Evolutionary conservation across 257 asterid genomes (phyloP), one percentile per base, ranked within the genome.

Genomic region (Osmanthus fragrans): DNA sequence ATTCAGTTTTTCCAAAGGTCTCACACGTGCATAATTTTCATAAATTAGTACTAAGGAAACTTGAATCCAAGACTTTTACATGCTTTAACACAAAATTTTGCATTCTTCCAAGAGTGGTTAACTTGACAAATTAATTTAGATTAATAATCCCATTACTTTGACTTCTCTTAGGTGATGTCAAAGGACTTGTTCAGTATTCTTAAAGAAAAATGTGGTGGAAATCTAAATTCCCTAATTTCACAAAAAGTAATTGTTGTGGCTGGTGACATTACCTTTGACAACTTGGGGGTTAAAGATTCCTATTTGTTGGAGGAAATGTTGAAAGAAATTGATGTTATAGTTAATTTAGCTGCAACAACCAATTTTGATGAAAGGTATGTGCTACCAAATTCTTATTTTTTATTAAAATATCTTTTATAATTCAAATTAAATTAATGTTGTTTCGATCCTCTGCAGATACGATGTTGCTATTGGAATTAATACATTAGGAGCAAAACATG

Each of bases 321-420:
- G 88, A 83, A 72, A 72, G 79, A 89, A 81, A 87, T 92, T 23
- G 97, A 92, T 69, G 88, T 93, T 78, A 94, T 95, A 2, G 85
- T 93, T 54, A 95, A 95, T 77, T 80, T 93, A 76, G 99, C 99
- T 73, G 99, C 99, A 75, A 93, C 91, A 1, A 95, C 99, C 74
- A 88, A 91, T 60, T 95, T 95, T 75, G 96, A 95, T 75, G 98
- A 95, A 82, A 93, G 98, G 99, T 94, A 73, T 4, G 21, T 16
- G 7, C 39, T 27, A 11, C 72, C n/a, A 34, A 33, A 58, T 32
- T 7, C 2, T 2, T 19, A 7, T 2, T 19, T 1, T 9, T 30
- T 51, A 8, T 21, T 7, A 9, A n/a, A n/a, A 58, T 58, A n/a
- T 13, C 21, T 8, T 32, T 11, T 60, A 10, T 7, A n/a, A 56